Percentiles rank a stretch among this genome's conserved stretches.
Conservation (phyloP, 139 green algal genomes). For the Micractinium conductrix region DNA sequence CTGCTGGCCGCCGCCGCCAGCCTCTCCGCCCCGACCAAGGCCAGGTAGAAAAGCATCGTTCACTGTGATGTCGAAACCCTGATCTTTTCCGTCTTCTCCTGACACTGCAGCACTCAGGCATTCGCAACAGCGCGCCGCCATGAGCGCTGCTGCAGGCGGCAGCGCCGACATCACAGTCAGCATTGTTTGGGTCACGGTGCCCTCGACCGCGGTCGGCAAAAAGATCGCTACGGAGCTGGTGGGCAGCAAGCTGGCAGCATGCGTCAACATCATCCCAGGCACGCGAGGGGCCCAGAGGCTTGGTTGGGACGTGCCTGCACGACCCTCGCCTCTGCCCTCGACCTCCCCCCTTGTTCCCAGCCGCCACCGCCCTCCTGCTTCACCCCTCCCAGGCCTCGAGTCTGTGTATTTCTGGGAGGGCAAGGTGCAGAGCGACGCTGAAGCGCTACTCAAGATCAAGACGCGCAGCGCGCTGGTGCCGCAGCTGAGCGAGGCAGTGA, state of each 20-base stretch:
- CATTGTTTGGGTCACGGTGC: too few species aligned
- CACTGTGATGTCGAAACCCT: too few species aligned
- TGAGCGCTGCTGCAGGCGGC: too few species aligned
- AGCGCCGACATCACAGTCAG: too few species aligned
- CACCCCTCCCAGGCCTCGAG: slow-evolving; percentile 57
- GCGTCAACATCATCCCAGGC: slow-evolving; percentile 84
- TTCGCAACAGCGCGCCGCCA: too few species aligned
- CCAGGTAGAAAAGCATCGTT: too few species aligned
- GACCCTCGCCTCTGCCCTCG: not conserved
- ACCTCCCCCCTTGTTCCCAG: not conserved
- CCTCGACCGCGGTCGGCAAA: too few species aligned
- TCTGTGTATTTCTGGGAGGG: slow-evolving; percentile 84
- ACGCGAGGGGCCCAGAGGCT: not conserved
- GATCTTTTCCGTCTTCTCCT: too few species aligned
- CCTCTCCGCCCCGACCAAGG: too few species aligned
- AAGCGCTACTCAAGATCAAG: slow-evolving; percentile 90
- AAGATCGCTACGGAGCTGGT: slow-evolving; percentile 66
- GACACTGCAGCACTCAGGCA: too few species aligned
- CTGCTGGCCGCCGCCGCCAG: too few species aligned
- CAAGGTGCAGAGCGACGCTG: slow-evolving; percentile 65
- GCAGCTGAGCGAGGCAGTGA: slow-evolving; percentile 58
- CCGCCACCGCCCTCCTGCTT: too few species aligned
- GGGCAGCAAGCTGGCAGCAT: slow-evolving; percentile 73
- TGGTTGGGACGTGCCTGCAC: not conserved
- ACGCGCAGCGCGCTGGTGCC: slow-evolving; percentile 52